Percentiles rank a stretch among this genome's conserved stretches.
These are phyloP conservation scores for Taphrina populina DNA, from an alignment of 1,139 yeast genomes.

Conservation along the genomic window DNA sequence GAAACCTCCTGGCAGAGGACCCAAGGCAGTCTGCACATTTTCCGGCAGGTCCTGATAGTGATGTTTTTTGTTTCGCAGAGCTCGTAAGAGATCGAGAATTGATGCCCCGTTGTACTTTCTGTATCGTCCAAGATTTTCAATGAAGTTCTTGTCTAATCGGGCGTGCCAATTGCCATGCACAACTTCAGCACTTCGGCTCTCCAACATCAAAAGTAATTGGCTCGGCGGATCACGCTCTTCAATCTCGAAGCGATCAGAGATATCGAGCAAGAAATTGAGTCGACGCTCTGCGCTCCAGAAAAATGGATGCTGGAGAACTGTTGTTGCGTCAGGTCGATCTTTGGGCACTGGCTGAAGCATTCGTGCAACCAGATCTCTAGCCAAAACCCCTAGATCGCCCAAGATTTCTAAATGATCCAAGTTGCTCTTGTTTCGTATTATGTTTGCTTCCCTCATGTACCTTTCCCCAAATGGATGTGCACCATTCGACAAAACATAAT, in stretches of 20 bases:
- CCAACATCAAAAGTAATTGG: conserved; percentile 59
- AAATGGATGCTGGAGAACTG: conserved; percentile 75
- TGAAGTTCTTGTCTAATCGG: conserved; percentile 66
- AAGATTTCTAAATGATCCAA: conserved; percentile 51
- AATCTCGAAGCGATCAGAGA: conserved; percentile 85
- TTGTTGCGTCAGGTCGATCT: conserved; percentile 68
- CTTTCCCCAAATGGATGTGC: conserved; percentile 93
- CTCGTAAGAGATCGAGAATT: conserved; percentile 80
- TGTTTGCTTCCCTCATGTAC: conserved; percentile 82
- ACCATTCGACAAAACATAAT: conserved; percentile 79
- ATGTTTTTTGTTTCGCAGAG: conserved; percentile 70
- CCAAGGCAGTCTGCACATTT: conserved; percentile 56
- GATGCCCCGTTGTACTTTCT: conserved; percentile 79
- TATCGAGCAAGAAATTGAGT: conserved; percentile 76
- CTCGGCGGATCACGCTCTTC: conserved; percentile 88
- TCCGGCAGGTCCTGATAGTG: conserved; percentile 87
- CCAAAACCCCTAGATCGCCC: conserved; percentile 56
- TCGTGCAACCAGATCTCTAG: conserved; percentile 64
- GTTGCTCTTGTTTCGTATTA: conserved; percentile 67
- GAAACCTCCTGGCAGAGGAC: conserved; percentile 81
- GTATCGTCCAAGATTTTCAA: conserved; percentile 83
- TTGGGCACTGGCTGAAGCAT: conserved; percentile 73
- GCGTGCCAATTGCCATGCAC: conserved; percentile 75
- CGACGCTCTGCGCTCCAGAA: conserved; percentile 80
- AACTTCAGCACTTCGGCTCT: conserved; percentile 54